Evolutionary conservation across 352 stramenopile genomes (phyloP), one percentile per base, ranked within the genome.

Genomic region (Pythium grandisporangium): DNA sequence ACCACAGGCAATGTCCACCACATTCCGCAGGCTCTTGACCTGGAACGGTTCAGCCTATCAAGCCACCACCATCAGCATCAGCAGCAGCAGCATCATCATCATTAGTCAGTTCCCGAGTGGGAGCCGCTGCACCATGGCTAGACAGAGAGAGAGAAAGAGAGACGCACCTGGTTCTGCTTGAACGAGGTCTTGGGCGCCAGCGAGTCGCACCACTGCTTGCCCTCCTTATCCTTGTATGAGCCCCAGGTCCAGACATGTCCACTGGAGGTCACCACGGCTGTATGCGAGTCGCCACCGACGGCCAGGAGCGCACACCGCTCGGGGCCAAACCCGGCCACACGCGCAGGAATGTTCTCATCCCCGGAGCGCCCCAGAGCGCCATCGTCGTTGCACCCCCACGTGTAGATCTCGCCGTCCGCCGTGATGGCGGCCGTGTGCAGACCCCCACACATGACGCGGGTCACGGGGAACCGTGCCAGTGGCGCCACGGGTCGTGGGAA

Each of bases 171-270:
- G 47, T 75, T 92, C 41, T 92, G 61, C 63, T 91, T 91, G 53
- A 95, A 95, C 19, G 81, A 58, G 12, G 48, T 70, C 20, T 70
- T 65, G 14, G 73, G 56, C 38, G 79, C 70, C 16, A 65, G 50
- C 1, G 81, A 65, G 48, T 96, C 70, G 32, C 81, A 94, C 68
- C 90, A 97, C 40, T 90, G 70, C 53, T 96, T 95, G 35, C 91
- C 92, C 61, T 98, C 91, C 66, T 97, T 97, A 70, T 99, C 94
- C 46, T 97, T 96, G 72, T 97, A 98, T 44, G 67, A 88, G 32
- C 96, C 96, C 88, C 91, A 98, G 10, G 88, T 77, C 55, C 84
- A 99, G 8, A 98, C 89, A 19, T 87, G 80, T 3, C 96, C 96
- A 2, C 66, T 59, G 2, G 86, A 48, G 20, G 75, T 86, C 21